phyloP scores from a whole-genome alignment of 1,284 basidiomycete species.

The Ceratobasidium sp. region DNA sequence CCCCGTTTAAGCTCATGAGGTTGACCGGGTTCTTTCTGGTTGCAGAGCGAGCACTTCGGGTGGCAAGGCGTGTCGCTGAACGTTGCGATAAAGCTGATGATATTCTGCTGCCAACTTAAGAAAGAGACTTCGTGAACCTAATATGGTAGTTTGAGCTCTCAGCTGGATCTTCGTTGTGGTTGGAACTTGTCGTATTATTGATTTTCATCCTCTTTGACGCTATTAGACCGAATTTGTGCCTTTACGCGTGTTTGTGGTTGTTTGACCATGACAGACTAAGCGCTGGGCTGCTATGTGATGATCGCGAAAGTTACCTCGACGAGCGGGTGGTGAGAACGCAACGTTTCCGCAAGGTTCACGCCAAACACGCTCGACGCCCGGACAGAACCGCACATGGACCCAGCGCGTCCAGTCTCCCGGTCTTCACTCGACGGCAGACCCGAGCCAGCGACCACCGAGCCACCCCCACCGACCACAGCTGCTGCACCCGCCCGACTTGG shows the following conservation, averaged over 20 bases:
- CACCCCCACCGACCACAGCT: conserved; percentile 3
- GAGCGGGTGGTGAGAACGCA: conserved; percentile 19
- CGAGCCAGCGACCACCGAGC: conserved; percentile 1
- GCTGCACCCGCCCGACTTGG: conserved; percentile 23
- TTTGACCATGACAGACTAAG: not conserved
- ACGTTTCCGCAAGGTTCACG: conserved; percentile 9
- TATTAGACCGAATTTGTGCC: no score
- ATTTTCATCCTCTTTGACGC: no score
- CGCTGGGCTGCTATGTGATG: conserved; percentile 17
- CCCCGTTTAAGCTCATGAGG: no score
- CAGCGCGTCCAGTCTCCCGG: conserved; percentile 31
- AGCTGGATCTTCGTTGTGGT: no score
- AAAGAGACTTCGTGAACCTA: no score
- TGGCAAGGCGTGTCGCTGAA: no score
- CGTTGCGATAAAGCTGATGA: no score
- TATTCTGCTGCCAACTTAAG: no score
- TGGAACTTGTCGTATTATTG: no score
- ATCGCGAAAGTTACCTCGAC: conserved; percentile 21
- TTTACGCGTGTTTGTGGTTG: not conserved
- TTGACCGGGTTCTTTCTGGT: no score
- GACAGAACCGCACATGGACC: conserved; percentile 26
- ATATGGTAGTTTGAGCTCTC: no score
- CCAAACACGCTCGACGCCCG: not conserved
- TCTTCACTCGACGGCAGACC: conserved; percentile 23
- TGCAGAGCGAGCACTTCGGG: no score